These are phyloP conservation scores for Bacidia gigantensis DNA, from an alignment of 495 filamentous ascomycete species.

Conservation along the genomic window DNA sequence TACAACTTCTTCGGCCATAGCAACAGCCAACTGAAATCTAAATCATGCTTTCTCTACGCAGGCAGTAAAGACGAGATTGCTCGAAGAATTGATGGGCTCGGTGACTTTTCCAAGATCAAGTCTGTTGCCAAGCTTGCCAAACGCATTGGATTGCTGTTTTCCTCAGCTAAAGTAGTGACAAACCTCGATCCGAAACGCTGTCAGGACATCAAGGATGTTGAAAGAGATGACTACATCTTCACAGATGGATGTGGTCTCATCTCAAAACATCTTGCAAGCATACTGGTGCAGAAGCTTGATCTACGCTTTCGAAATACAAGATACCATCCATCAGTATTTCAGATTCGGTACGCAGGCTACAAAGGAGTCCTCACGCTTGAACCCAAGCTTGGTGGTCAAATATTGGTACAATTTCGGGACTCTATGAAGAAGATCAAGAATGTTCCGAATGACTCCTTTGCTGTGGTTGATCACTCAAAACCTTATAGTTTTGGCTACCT, in stretches of 20 bases:
- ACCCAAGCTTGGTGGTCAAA: conserved; percentile 23
- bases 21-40: conserved; percentile 39
- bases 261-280: conserved; percentile 24
- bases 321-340: conserved; percentile 36
- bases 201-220: conserved; percentile 36
- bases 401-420: conserved; percentile 30
- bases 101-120: conserved; percentile 38
- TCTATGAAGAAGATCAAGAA: conserved; percentile 40
- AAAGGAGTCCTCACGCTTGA: conserved; percentile 38
- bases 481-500: conserved; percentile 35
- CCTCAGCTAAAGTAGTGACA: conserved; percentile 27
- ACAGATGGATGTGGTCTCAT: conserved; percentile 40
- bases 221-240: conserved; percentile 30
- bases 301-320: conserved; percentile 29
- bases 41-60: conserved; percentile 32
- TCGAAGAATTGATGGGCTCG: conserved; percentile 27
- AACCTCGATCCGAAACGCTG: conserved; percentile 25
- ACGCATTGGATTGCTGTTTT: conserved; percentile 37
- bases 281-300: conserved; percentile 23
- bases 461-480: conserved; percentile 36
- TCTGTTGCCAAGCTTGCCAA: conserved; percentile 38
- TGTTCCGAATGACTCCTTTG: conserved; percentile 29
- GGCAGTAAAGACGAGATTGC: conserved; percentile 27
- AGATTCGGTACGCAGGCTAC: conserved; percentile 38
- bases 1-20: conserved; percentile 41